Evolutionary conservation across 495 filamentous ascomycete species (phyloP).

Genomic region (Xeromyces bisporus): DNA sequence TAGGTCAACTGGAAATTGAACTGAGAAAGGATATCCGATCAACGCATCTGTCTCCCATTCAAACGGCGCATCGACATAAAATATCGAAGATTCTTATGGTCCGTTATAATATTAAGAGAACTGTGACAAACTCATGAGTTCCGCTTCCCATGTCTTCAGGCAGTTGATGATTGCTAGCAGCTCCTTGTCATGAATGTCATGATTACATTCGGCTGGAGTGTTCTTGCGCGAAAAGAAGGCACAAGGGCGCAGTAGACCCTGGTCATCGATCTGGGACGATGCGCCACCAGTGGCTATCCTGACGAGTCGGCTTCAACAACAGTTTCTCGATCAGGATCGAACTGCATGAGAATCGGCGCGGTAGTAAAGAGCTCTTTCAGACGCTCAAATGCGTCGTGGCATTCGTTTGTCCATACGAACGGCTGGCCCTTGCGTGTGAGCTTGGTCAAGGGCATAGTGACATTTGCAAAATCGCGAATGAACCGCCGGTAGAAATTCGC

Average conservation of each 20-base stretch:
- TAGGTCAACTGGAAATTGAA: constrained; percentile 7
- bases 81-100: constrained; percentile 18
- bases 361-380: too few relatives aligned
- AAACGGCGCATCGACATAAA: constrained; percentile 10
- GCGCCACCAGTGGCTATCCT: constrained; percentile 7
- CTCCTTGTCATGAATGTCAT: constrained; percentile 20
- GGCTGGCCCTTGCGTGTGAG: too few relatives aligned
- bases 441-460: constrained; percentile 1
- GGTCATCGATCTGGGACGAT: constrained; percentile 10
- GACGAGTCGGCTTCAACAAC: constrained; percentile 12
- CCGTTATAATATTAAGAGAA: constrained; percentile 13
- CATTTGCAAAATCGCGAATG: constrained; percentile 1
- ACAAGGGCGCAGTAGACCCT: constrained; percentile 8
- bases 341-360: too few relatives aligned
- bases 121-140: constrained; percentile 7
- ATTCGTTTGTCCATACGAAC: too few relatives aligned
- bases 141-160: constrained; percentile 13
- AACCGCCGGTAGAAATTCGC: constrained; percentile 3
- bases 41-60: constrained; percentile 8
- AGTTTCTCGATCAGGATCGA: constrained; percentile 5
- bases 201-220: constrained; percentile 10
- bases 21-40: constrained; percentile 4
- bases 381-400: too few relatives aligned
- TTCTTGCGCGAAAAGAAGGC: constrained; percentile 15
- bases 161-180: constrained; percentile 17